Evolutionary conservation across 805 yeast species (phyloP).

Genomic region (Starmera dryadoides): DNA sequence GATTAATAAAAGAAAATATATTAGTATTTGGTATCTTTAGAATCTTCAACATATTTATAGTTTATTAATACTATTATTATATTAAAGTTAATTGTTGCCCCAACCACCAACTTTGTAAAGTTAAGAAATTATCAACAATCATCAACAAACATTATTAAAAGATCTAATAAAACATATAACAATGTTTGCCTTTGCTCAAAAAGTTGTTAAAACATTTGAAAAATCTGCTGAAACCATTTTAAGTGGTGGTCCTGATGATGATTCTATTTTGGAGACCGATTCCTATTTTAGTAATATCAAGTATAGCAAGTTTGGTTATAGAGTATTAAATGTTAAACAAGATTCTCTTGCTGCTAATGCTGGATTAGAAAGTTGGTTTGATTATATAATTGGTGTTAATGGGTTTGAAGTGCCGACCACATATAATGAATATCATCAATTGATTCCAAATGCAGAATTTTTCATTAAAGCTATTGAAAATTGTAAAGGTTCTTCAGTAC

Average conservation of each 20-base stretch:
- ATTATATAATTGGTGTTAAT: slow-evolving; percentile 74
- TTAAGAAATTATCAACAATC: no score
- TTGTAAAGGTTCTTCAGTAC: slow-evolving; percentile 32
- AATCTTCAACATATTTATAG: no score
- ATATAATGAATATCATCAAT: slow-evolving; percentile 24
- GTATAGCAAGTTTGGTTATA: slow-evolving; percentile 39
- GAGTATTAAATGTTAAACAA: slow-evolving; percentile 44
- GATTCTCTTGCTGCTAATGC: slow-evolving; percentile 39
- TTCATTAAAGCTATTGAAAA: slow-evolving; percentile 36
- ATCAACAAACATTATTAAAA: no score
- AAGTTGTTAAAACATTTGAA: slow-evolving; percentile 49
- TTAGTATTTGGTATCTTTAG: no score
- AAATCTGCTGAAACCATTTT: slow-evolving; percentile 26
- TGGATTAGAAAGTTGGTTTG: slow-evolving; percentile 82
- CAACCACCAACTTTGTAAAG: no score
- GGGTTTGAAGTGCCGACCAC: slow-evolving; percentile 49
- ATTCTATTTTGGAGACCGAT: slow-evolving; percentile 16
- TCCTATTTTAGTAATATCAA: slow-evolving; percentile 20
- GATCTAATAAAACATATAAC: not conserved
- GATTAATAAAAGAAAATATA: no score
- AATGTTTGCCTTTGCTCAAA: slow-evolving; percentile 61
- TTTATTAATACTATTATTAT: no score
- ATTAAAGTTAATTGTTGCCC: no score
- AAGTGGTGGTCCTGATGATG: slow-evolving; percentile 19
- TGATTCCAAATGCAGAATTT: slow-evolving; percentile 35